Conservation (phyloP, 192 early-diverging fungal species). For the Backusella morwellensis region DNA sequence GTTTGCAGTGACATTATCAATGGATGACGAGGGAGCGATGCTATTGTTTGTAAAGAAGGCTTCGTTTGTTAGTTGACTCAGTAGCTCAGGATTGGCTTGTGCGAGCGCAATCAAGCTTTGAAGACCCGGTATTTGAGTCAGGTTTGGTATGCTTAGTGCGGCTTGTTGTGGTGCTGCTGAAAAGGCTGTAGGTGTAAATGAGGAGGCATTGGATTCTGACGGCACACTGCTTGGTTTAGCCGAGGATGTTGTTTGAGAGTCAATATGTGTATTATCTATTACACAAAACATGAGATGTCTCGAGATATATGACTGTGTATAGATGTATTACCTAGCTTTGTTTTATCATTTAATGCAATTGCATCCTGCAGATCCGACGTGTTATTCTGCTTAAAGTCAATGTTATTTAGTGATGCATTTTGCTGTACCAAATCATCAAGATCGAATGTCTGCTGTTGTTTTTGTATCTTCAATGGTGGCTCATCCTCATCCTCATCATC, state of each 20-base stretch:
- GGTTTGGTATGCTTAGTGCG: background rate
- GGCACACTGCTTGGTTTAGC: too few relatives aligned
- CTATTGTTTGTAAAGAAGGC: background rate
- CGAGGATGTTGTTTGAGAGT: background rate
- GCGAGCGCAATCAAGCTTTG: conserved; percentile 23
- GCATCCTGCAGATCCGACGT: conserved; percentile 18
- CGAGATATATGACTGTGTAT: too few relatives aligned
- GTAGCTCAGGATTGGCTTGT: conserved; percentile 17
- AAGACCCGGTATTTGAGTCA: conserved; percentile 10
- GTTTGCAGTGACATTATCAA: background rate
- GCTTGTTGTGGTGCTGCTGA: background rate
- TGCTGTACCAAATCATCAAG: background rate
- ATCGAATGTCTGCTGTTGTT: background rate
- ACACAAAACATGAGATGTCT: background rate
- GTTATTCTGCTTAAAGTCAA: background rate
- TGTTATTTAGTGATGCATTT: background rate
- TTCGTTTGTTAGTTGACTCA: conserved; percentile 21
- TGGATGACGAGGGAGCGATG: background rate
- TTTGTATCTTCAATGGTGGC: background rate
- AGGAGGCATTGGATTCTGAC: background rate
- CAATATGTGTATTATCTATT: background rate
- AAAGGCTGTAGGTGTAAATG: background rate
- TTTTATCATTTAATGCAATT: conserved; percentile 22
- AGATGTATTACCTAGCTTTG: conserved; percentile 5
- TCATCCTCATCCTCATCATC: conserved; percentile 21